These are phyloP conservation scores for Acanthamoeba rhysodes DNA, from an alignment of 208 protist species.

Conservation along the genomic window DNA sequence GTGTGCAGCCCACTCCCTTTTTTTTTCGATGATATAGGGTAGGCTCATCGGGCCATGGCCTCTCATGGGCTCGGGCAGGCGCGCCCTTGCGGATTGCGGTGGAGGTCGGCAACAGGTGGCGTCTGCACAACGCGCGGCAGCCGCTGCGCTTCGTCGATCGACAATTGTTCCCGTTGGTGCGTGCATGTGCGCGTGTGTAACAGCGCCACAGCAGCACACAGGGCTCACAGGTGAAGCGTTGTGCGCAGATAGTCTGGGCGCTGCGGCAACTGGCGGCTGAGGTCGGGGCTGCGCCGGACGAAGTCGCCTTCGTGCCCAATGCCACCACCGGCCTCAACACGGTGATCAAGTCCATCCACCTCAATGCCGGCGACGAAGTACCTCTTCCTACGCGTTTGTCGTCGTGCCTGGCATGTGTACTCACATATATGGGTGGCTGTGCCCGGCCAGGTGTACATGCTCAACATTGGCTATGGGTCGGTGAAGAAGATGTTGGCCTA, in stretches of 20 bases:
- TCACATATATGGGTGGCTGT: not conserved
- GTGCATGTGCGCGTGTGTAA: not conserved
- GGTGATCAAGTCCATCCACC: conserved; percentile 90
- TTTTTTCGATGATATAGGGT: no score
- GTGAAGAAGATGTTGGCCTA: conserved; percentile 95
- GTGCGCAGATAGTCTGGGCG: conserved; percentile 92
- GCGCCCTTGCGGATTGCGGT: conserved; percentile 89
- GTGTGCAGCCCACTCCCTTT: conserved; percentile 73
- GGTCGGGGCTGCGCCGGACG: conserved; percentile 89
- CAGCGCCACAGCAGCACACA: no score
- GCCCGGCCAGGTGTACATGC: conserved; percentile 82
- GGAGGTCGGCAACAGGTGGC: conserved; percentile 91
- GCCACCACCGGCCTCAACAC: conserved; percentile 94
- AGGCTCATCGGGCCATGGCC: not conserved
- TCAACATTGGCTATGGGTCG: conserved; percentile 93
- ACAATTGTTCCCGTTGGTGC: conserved; percentile 88
- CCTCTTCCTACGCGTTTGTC: not conserved
- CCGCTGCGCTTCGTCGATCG: conserved; percentile 94
- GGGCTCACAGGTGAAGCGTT: no score
- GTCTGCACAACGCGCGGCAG: conserved; percentile 91
- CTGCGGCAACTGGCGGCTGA: conserved; percentile 91
- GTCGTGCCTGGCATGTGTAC: not conserved
- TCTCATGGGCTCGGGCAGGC: conserved; percentile 77
- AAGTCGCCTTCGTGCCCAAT: conserved; percentile 93
- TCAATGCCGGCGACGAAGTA: conserved; percentile 87